phyloP scores from a whole-genome alignment of 768 basidiomycete species.

The Pleurotus tuoliensis region DNA sequence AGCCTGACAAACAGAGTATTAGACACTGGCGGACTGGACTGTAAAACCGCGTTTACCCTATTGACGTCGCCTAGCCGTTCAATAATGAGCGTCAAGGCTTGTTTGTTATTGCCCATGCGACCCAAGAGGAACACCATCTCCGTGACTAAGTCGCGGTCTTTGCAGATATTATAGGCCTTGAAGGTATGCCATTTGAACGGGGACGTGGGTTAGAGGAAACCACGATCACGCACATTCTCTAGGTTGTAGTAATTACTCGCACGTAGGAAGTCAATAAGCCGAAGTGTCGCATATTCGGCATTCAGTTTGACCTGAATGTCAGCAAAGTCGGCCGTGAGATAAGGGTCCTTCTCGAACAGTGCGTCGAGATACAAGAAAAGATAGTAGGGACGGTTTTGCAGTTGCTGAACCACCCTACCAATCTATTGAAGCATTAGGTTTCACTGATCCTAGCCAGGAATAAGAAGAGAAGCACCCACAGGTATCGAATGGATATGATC shows the following conservation, averaged over 20 bases:
- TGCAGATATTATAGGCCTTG: constrained; percentile 85
- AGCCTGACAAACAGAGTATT: constrained; percentile 44
- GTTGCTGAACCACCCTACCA: constrained; percentile 82
- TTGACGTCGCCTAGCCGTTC: constrained; percentile 92
- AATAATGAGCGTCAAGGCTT: constrained; percentile 91
- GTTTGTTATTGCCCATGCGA: constrained; percentile 96
- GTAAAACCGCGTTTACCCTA: constrained; percentile 44
- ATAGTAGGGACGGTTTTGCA: constrained; percentile 71
- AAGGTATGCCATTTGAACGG: not conserved
- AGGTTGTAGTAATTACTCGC: constrained; percentile 90
- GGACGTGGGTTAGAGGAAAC: too few species aligned
- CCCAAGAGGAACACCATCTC: constrained; percentile 99
- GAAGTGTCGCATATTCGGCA: constrained; percentile 76
- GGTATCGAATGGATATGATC: constrained; percentile 96
- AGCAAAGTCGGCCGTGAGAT: constrained; percentile 74
- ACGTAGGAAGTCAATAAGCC: constrained; percentile 87
- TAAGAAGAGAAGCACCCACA: constrained; percentile 39
- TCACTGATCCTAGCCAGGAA: not conserved
- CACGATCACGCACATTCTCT: constrained; percentile 51
- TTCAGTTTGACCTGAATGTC: constrained; percentile 90
- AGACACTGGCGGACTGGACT: not conserved
- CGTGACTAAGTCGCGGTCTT: constrained; percentile 78
- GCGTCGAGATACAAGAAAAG: constrained; percentile 93
- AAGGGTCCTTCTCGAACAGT: constrained; percentile 81
- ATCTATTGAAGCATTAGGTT: constrained; percentile 47